Evolutionary conservation across 1,139 yeast genomes (phyloP).

Genomic region (Debaryomyces nepalensis): DNA sequence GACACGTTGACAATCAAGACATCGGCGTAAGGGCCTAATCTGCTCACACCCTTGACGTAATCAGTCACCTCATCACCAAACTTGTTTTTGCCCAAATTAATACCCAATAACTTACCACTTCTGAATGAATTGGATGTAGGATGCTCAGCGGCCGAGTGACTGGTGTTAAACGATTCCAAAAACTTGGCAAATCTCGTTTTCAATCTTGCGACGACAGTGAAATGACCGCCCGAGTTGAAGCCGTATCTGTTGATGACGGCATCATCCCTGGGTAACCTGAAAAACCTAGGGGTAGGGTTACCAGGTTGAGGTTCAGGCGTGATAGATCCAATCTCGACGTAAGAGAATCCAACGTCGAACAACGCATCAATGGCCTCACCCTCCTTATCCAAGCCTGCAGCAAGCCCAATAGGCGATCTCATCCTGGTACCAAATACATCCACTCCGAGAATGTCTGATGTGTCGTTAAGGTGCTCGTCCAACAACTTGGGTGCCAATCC

Average conservation of each 20-base stretch:
- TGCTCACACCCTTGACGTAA: constrained; percentile 80
- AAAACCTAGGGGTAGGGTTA: constrained; percentile 87
- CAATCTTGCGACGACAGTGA: constrained; percentile 67
- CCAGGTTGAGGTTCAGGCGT: constrained; percentile 96
- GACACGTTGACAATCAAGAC: constrained; percentile 91
- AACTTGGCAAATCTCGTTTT: constrained; percentile 59
- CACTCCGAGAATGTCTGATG: constrained; percentile 59
- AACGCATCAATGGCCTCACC: constrained; percentile 92
- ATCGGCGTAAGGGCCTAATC: constrained; percentile 85
- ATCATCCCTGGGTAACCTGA: constrained; percentile 79
- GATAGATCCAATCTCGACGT: constrained; percentile 91
- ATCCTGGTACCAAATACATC: constrained; percentile 66
- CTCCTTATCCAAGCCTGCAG: constrained; percentile 95
- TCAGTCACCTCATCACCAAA: constrained; percentile 88
- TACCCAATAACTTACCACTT: constrained; percentile 69
- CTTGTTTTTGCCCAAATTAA: constrained; percentile 91
- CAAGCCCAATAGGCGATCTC: constrained; percentile 84
- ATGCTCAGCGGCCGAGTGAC: constrained; percentile 28
- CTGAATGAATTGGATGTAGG: constrained; percentile 60
- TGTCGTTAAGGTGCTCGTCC: constrained; percentile 49
- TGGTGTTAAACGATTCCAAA: constrained; percentile 24
- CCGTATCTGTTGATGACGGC: constrained; percentile 96
- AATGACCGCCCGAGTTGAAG: constrained; percentile 90
- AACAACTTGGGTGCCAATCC: constrained; percentile 69
- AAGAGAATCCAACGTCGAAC: constrained; percentile 79